These are phyloP conservation scores for Letharia columbiana DNA, from an alignment of 495 filamentous ascomycete species.

Conservation along the genomic window DNA sequence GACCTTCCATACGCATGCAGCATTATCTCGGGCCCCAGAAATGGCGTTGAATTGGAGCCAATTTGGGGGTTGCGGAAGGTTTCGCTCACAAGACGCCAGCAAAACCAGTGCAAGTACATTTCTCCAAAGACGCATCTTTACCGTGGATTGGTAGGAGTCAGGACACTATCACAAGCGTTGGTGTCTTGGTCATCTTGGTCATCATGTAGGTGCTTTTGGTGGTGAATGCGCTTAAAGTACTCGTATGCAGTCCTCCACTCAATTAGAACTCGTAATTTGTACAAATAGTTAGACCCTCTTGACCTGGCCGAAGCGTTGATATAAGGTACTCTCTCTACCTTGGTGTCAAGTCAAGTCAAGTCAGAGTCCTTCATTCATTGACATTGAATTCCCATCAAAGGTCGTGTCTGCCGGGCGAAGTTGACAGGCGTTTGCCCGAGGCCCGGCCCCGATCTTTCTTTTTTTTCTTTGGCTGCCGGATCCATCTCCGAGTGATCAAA, in stretches of 20 bases:
- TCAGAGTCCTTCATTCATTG: background rate
- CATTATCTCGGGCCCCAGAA: background rate
- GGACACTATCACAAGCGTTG: background rate
- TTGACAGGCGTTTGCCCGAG: too few species aligned
- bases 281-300: background rate
- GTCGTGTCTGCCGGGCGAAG: too few species aligned
- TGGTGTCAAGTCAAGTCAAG: too few species aligned
- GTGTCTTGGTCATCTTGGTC: background rate
- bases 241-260: background rate
- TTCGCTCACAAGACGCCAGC: background rate
- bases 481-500: background rate
- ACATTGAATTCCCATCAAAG: too few species aligned
- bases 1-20: background rate
- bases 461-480: too few species aligned
- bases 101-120: background rate
- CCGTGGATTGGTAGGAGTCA: background rate
- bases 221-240: background rate
- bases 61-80: background rate
- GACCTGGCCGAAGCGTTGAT: background rate
- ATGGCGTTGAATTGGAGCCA: background rate
- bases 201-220: background rate
- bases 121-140: background rate
- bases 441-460: too few species aligned
- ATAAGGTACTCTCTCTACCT: background rate
- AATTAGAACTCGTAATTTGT: background rate